phyloP scores from a whole-genome alignment of 2,329 filamentous ascomycete species.

The Colletotrichum tamarilloi region DNA sequence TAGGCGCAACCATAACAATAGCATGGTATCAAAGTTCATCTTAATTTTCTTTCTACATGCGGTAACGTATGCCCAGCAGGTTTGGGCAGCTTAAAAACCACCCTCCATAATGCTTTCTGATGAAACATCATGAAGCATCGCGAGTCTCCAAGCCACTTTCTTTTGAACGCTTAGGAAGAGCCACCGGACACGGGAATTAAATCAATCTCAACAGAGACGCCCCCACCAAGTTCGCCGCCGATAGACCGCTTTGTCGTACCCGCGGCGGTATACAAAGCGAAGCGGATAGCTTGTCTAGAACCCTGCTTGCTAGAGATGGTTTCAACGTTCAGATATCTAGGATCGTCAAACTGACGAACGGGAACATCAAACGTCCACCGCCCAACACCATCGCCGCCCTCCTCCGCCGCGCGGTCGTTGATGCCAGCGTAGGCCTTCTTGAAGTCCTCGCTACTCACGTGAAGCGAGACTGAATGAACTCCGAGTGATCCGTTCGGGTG shows the following conservation, averaged over 20 bases:
- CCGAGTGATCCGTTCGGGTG: slow-evolving; percentile 66
- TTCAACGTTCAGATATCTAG: slow-evolving; percentile 10
- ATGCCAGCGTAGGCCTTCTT: slow-evolving; percentile 30
- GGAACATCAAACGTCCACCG: slow-evolving; percentile 24
- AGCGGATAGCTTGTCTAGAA: not conserved
- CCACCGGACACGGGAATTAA: slow-evolving; percentile 13
- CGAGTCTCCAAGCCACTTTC: slow-evolving; percentile 36
- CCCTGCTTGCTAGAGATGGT: not conserved
- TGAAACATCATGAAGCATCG: too few species aligned
- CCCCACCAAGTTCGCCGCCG: slow-evolving; percentile 16
- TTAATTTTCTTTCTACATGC: too few species aligned
- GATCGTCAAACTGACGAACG: slow-evolving; percentile 27
- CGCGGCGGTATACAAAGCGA: slow-evolving; percentile 19
- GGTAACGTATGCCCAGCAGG: too few species aligned
- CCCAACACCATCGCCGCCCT: not conserved
- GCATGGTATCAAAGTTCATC: too few species aligned
- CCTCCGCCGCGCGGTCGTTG: slow-evolving; percentile 6
- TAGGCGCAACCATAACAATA: too few species aligned
- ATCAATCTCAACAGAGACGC: slow-evolving; percentile 18
- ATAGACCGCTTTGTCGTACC: slow-evolving; percentile 21
- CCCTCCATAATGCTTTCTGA: too few species aligned
- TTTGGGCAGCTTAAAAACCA: too few species aligned
- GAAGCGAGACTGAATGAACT: slow-evolving; percentile 56
- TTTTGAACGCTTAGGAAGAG: not conserved
- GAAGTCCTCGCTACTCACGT: slow-evolving; percentile 39